These are phyloP conservation scores for Neonothopanus nambi DNA, from an alignment of 1,284 basidiomycete genomes.

Conservation along the genomic window DNA sequence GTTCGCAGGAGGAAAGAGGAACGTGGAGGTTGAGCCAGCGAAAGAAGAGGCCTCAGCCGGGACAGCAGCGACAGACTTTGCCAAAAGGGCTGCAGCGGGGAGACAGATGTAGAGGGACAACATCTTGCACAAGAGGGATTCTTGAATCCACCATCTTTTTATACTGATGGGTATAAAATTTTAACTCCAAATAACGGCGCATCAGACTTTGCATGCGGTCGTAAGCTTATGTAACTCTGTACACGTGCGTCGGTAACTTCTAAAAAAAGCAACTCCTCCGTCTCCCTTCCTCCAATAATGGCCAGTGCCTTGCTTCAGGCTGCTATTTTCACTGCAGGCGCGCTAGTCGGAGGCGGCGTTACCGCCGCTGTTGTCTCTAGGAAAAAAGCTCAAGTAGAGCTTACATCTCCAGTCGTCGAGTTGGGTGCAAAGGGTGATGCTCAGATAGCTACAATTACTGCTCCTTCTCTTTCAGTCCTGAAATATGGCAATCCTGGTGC, in stretches of 20 bases:
- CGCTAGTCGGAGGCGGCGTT: constrained; percentile 67
- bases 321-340: constrained; percentile 73
- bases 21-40: constrained; percentile 34
- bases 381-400: constrained; percentile 17
- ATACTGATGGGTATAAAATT: too few species aligned
- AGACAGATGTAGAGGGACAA: constrained; percentile 7
- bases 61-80: background rate
- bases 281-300: too few species aligned
- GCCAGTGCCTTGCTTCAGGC: constrained; percentile 47
- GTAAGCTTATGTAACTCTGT: too few species aligned
- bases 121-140: background rate
- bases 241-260: too few species aligned
- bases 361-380: constrained; percentile 46
- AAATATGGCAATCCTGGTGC: constrained; percentile 78
- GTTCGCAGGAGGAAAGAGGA: constrained; percentile 35
- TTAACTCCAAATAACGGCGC: too few species aligned
- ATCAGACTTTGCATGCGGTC: too few species aligned
- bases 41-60: constrained; percentile 26
- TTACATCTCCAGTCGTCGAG: constrained; percentile 34
- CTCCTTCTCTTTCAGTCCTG: constrained; percentile 41
- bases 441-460: constrained; percentile 26
- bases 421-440: constrained; percentile 37
- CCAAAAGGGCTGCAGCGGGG: background rate
- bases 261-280: too few species aligned
- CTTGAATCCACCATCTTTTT: too few species aligned